Percentiles rank a stretch among this genome's conserved stretches.
phyloP scores from a whole-genome alignment of 2,329 filamentous ascomycete species.

The Diaporthe sp. region DNA sequence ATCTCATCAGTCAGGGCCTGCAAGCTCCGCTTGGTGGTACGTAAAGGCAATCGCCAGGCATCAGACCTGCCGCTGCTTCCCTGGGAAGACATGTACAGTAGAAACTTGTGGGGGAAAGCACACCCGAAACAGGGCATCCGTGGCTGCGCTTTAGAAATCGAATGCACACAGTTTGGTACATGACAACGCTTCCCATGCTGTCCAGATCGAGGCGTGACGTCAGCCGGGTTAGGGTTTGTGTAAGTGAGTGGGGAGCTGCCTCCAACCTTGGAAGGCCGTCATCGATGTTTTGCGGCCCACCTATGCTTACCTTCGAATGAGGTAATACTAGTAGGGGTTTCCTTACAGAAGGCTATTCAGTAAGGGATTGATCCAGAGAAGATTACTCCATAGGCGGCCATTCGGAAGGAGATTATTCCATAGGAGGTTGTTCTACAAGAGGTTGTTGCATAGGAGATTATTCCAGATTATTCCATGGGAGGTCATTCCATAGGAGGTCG shows the following conservation, averaged over 20 bases:
- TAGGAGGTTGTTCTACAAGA: not conserved
- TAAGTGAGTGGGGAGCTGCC: too few relatives aligned
- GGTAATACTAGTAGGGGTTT: too few relatives aligned
- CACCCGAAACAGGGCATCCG: too few relatives aligned
- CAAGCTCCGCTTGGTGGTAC: not conserved
- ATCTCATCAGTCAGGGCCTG: not conserved
- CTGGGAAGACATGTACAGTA: not conserved
- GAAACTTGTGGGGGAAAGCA: not conserved
- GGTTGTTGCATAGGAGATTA: too few relatives aligned
- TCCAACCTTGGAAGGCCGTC: too few relatives aligned
- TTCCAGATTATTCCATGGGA: too few relatives aligned
- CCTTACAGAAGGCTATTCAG: too few relatives aligned
- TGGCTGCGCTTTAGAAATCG: not conserved
- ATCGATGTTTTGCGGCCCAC: too few relatives aligned
- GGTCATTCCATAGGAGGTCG: not conserved
- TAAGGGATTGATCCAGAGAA: too few relatives aligned
- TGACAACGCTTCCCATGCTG: too few relatives aligned
- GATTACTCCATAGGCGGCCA: not conserved
- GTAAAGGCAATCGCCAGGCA: not conserved
- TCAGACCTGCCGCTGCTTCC: not conserved
- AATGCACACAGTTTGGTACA: not conserved
- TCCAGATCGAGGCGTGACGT: not conserved
- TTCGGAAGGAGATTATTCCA: not conserved
- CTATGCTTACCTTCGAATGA: too few relatives aligned
- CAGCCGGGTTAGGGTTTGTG: slow-evolving; percentile 8